These are phyloP conservation scores for Corymbia calophylla DNA, from an alignment of 441 rosid genomes.

Conservation along the genomic window DNA sequence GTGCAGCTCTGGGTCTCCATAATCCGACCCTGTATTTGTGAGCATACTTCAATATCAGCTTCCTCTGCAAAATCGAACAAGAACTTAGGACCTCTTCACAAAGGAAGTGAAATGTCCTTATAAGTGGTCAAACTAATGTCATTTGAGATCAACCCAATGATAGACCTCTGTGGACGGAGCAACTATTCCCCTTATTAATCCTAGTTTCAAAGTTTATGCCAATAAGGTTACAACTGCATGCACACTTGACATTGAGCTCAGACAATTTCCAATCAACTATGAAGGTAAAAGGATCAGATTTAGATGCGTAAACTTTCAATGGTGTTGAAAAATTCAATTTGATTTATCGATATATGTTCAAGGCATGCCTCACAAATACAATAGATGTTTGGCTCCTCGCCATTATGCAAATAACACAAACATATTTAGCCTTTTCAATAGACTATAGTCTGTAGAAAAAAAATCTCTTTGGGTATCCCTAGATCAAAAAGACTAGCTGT, in stretches of 20 bases:
- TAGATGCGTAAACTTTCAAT: background rate
- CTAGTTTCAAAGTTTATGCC: background rate
- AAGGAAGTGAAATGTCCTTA: background rate
- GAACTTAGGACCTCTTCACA: background rate
- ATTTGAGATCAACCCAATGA: background rate
- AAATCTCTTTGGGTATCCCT: background rate
- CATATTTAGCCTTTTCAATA: background rate
- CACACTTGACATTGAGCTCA: background rate
- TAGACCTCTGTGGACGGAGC: background rate
- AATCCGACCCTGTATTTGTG: slow-evolving; percentile 64
- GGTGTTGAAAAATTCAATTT: background rate
- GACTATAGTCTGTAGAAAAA: background rate
- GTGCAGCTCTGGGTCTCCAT: slow-evolving; percentile 65
- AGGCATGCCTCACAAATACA: background rate
- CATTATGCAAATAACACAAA: background rate
- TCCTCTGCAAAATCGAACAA: slow-evolving; percentile 52
- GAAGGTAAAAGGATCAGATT: background rate
- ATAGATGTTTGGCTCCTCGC: background rate
- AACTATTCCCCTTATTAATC: background rate
- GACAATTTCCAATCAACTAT: background rate
- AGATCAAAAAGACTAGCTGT: background rate
- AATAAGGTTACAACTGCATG: background rate
- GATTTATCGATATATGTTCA: background rate
- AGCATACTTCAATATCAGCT: slow-evolving; percentile 48
- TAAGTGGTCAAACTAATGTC: background rate